Evolutionary conservation across 225 moss, liverwort and hornwort genomes (phyloP).

Genomic region (Pleurozium schreberi): DNA sequence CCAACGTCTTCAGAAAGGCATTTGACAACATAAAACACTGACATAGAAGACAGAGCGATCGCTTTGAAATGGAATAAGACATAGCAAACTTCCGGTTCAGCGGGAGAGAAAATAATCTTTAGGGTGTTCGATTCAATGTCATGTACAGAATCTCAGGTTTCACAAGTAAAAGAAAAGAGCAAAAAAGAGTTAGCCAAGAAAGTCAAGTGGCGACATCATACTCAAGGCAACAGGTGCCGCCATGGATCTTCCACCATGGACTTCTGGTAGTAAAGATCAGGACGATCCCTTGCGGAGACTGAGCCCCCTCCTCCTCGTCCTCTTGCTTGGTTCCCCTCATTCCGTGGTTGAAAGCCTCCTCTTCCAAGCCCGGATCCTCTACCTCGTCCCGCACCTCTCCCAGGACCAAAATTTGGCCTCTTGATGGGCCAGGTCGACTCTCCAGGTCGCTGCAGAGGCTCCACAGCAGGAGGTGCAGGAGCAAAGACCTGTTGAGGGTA

Average conservation of each 20-base stretch:
- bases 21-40: neutral
- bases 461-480: conserved; percentile 10
- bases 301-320: neutral
- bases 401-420: conserved; percentile 13
- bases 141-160: neutral
- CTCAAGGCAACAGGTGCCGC: conserved; percentile 17
- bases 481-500: conserved; percentile 7
- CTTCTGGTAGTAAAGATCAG: conserved; percentile 35
- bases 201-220: neutral
- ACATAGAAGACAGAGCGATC: neutral
- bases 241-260: conserved; percentile 61
- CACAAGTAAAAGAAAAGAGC: neutral
- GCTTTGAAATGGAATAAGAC: neutral
- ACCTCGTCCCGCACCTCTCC: conserved; percentile 8
- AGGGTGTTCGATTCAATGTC: neutral
- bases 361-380: conserved; percentile 20
- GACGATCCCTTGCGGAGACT: conserved; percentile 30
- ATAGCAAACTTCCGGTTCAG: neutral
- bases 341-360: conserved; percentile 16
- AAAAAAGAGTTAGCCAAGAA: neutral
- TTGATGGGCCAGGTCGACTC: conserved; percentile 14
- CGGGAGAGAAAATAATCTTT: neutral
- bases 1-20: neutral
- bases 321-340: conserved; percentile 1
- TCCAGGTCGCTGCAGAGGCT: neutral